A percentile compares a stretch with the other conserved stretches of the same genome.
These are phyloP conservation scores for Populus hybrid DNA, from an alignment of 441 rosid species.

Conservation along the genomic window DNA sequence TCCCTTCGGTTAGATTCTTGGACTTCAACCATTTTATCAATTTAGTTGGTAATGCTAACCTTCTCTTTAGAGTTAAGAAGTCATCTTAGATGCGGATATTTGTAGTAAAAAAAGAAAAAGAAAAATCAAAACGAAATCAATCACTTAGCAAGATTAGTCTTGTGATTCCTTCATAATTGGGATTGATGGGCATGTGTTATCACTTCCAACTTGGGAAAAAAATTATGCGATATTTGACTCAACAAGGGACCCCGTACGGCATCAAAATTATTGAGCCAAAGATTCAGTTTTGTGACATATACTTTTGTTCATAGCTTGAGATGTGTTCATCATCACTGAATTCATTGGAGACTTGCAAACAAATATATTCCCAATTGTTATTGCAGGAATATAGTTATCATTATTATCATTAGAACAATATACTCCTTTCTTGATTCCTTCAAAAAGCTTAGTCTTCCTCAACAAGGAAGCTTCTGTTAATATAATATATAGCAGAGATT, in stretches of 20 bases:
- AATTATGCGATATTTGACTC: neutral
- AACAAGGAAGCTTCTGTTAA: neutral
- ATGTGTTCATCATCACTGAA: neutral
- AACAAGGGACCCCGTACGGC: neutral
- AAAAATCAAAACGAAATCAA: neutral
- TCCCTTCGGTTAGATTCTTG: neutral
- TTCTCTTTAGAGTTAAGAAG: neutral
- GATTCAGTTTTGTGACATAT: neutral
- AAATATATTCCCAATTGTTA: neutral
- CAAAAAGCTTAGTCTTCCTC: constrained; percentile 4
- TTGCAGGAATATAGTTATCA: neutral
- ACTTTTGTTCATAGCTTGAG: neutral
- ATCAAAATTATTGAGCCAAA: neutral
- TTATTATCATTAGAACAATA: neutral
- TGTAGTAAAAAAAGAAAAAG: too few relatives aligned
- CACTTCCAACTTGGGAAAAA: neutral
- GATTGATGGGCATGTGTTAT: neutral
- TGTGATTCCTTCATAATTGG: neutral
- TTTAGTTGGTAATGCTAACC: neutral
- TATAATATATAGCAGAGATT: neutral
- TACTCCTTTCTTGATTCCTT: neutral
- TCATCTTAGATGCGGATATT: neutral
- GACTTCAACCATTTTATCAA: neutral
- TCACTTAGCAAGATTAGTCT: neutral
- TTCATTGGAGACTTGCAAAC: neutral